Conservation (phyloP, 2,329 filamentous ascomycete species). For the Diaporthe citrichinensis region DNA sequence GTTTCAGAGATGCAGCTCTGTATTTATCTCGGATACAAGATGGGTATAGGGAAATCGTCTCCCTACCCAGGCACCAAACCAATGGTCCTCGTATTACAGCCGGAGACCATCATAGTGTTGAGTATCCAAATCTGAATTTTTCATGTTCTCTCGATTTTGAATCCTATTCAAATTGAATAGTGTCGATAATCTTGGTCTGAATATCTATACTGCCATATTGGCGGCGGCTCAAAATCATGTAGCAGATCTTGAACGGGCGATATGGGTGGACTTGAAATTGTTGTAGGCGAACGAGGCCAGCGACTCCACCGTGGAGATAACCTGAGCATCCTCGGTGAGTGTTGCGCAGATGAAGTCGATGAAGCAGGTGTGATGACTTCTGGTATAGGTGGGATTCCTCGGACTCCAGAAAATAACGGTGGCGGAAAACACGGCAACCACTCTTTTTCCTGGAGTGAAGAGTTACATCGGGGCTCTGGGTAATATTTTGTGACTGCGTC, state of each 20-base stretch:
- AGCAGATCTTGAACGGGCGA: background rate
- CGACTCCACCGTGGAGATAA: background rate
- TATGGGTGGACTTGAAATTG: background rate
- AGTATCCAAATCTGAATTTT: no score
- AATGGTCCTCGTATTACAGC: no score
- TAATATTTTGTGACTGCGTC: background rate
- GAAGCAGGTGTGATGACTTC: background rate
- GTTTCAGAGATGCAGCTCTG: no score
- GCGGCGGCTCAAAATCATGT: background rate
- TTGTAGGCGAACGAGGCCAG: background rate
- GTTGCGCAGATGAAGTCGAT: background rate
- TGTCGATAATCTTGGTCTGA: background rate
- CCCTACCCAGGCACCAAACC: no score
- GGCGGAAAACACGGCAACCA: background rate
- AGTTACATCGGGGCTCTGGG: background rate
- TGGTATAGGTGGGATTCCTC: background rate
- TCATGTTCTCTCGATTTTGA: no score
- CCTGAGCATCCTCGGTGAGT: background rate
- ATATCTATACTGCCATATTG: background rate
- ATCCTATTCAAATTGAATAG: background rate
- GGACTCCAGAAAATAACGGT: background rate
- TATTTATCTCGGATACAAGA: no score
- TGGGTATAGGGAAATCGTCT: no score
- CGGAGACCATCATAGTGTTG: no score
- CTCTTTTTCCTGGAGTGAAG: background rate